A percentile compares a stretch with the other conserved stretches of the same genome.
Conservation (phyloP, 768 basidiomycete species). For the Porpolomopsis calyptriformis region DNA sequence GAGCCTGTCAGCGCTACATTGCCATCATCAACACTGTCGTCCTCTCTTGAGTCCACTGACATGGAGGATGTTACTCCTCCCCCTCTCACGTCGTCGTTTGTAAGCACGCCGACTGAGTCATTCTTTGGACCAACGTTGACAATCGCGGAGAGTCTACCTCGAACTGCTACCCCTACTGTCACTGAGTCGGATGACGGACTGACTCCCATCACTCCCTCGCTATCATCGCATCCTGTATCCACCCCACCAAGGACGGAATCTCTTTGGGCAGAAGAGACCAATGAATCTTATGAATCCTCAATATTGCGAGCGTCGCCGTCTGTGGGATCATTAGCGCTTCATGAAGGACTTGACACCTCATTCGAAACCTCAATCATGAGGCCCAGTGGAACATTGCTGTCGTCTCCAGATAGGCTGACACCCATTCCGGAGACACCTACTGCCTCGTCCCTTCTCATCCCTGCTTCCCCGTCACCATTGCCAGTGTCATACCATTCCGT, state of each 20-base stretch:
- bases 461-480: conserved; percentile 23
- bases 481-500: conserved; percentile 30
- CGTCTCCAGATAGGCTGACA: conserved; percentile 33
- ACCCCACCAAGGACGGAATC: conserved; percentile 16
- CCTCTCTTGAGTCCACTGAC: background rate
- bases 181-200: conserved; percentile 7
- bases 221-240: conserved; percentile 19
- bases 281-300: conserved; percentile 68
- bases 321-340: conserved; percentile 38
- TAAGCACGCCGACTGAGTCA: conserved; percentile 8
- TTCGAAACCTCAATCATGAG: conserved; percentile 68
- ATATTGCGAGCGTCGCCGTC: conserved; percentile 65
- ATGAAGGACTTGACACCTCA: conserved; percentile 52
- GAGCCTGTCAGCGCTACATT: conserved; percentile 10
- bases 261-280: conserved; percentile 56
- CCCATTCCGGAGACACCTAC: conserved; percentile 34
- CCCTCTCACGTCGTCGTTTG: conserved; percentile 13
- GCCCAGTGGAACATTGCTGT: conserved; percentile 40
- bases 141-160: conserved; percentile 15
- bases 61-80: no score
- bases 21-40: conserved; percentile 11
- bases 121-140: conserved; percentile 11
- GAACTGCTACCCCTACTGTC: conserved; percentile 9
- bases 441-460: conserved; percentile 18
- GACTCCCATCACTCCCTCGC: background rate